These are phyloP conservation scores for Alisma plantagoaquatica DNA, from an alignment of 106 monocot genomes.

Conservation along the genomic window DNA sequence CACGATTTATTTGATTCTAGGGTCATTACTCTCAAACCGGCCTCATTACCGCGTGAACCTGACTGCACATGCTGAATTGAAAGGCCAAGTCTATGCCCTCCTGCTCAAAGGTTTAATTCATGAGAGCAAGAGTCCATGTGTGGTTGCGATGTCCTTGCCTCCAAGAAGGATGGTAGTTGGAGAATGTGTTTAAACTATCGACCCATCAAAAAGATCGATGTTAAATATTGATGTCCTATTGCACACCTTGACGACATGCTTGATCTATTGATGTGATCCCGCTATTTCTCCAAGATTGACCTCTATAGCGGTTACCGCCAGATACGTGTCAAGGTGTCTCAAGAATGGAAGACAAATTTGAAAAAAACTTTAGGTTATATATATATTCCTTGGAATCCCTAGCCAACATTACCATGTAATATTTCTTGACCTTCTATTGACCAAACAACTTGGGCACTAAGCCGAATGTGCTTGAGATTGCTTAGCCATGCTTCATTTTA, in stretches of 20 bases:
- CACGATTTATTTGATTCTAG: too few species aligned
- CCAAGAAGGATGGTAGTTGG: not conserved
- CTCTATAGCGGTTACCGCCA: not conserved
- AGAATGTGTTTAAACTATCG: too few species aligned
- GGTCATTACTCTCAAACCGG: too few species aligned
- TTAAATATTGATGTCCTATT: not conserved
- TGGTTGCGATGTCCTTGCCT: not conserved
- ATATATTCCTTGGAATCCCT: not conserved
- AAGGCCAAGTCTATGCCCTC: not conserved
- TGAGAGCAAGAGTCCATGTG: not conserved
- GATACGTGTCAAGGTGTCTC: not conserved
- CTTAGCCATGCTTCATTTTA: too few species aligned
- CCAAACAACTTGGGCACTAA: not conserved
- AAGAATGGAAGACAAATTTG: not conserved
- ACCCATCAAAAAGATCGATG: too few species aligned
- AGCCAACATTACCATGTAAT: not conserved
- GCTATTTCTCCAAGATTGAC: not conserved
- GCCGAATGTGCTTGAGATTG: not conserved
- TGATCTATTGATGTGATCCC: not conserved
- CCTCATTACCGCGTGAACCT: too few species aligned
- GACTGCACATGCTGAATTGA: not conserved
- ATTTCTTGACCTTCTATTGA: slow-evolving; percentile 1
- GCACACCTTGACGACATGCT: not conserved
- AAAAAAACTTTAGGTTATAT: not conserved
- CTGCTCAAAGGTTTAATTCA: not conserved